These are phyloP conservation scores for Trichoderma simmonsii DNA, from an alignment of 2,329 filamentous ascomycete genomes.

Conservation along the genomic window DNA sequence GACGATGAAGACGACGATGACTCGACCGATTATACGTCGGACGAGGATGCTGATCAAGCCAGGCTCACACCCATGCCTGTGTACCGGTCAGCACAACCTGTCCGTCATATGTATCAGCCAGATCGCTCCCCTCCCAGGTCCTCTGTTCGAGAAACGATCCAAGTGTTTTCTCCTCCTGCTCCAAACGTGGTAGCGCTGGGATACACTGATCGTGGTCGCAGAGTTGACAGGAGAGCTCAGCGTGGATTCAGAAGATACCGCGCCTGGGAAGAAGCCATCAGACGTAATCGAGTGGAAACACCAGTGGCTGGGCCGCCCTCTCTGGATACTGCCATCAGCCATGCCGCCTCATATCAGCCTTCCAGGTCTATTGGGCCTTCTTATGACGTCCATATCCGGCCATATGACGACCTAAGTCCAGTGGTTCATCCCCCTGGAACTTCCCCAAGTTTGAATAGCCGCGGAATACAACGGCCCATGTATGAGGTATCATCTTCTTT, in stretches of 20 bases:
- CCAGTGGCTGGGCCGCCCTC: background rate
- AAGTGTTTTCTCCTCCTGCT: background rate
- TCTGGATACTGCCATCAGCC: conserved; percentile 1
- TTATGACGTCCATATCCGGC: conserved; percentile 11
- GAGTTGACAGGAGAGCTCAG: conserved; percentile 36
- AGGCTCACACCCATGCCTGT: conserved; percentile 16
- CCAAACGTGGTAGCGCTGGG: background rate
- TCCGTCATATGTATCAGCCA: background rate
- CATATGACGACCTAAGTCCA: background rate
- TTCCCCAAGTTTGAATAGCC: conserved; percentile 28
- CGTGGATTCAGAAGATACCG: conserved; percentile 48
- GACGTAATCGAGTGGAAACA: conserved; percentile 29
- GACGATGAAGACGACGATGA: conserved; percentile 45
- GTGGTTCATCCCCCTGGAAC: conserved; percentile 17
- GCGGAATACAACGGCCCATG: conserved; percentile 22
- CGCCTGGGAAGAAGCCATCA: conserved; percentile 41
- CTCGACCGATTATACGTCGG: conserved; percentile 31
- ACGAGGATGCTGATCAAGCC: conserved; percentile 25
- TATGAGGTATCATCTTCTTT: conserved; percentile 5
- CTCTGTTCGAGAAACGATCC: background rate
- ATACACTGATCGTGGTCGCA: conserved; percentile 22
- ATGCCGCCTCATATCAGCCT: conserved; percentile 8
- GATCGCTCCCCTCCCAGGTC: conserved; percentile 11
- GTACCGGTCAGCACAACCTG: background rate
- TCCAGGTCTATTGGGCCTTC: background rate